phyloP scores from a whole-genome alignment of 345 rosid genomes.

The Raphanus raphanistrum region DNA sequence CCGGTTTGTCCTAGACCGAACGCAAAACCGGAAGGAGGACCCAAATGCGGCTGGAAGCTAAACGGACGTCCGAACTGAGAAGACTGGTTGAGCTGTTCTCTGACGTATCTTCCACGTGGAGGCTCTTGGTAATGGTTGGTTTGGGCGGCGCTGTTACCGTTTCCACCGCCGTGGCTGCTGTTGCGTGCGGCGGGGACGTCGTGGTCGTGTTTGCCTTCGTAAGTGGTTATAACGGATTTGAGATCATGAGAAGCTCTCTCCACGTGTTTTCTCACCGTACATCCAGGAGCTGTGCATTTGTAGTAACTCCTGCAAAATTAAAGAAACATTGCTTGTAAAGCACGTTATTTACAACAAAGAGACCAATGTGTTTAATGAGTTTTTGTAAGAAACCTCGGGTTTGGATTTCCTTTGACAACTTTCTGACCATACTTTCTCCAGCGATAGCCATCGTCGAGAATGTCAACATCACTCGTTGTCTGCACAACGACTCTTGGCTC shows the following conservation, averaged over 20 bases:
- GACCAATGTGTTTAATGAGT: neutral
- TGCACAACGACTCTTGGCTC: conserved; percentile 99
- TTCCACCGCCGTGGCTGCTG: conserved; percentile 51
- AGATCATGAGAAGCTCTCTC: conserved; percentile 99
- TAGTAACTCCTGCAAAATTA: conserved; percentile 88
- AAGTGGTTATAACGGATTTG: conserved; percentile 90
- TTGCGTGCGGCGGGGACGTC: conserved; percentile 92
- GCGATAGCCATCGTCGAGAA: conserved; percentile 94
- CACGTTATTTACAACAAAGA: neutral
- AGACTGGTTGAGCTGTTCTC: conserved; percentile 39
- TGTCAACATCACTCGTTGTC: conserved; percentile 96
- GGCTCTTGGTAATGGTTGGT: conserved; percentile 48
- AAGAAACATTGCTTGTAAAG: neutral
- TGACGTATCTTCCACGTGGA: conserved; percentile 61
- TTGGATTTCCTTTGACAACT: conserved; percentile 99
- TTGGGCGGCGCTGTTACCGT: conserved; percentile 40
- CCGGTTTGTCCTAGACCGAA: conserved; percentile 68
- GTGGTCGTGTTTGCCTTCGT: conserved; percentile 98
- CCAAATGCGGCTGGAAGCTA: conserved; percentile 60
- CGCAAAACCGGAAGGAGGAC: conserved; percentile 59
- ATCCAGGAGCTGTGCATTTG: conserved; percentile 93
- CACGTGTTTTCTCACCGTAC: conserved; percentile 93
- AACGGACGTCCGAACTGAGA: conserved; percentile 62
- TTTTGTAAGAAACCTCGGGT: conserved; percentile 64
- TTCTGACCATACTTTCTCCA: conserved; percentile 99